Conservation (phyloP, 805 yeast species). For the Starmerella powellii region DNA sequence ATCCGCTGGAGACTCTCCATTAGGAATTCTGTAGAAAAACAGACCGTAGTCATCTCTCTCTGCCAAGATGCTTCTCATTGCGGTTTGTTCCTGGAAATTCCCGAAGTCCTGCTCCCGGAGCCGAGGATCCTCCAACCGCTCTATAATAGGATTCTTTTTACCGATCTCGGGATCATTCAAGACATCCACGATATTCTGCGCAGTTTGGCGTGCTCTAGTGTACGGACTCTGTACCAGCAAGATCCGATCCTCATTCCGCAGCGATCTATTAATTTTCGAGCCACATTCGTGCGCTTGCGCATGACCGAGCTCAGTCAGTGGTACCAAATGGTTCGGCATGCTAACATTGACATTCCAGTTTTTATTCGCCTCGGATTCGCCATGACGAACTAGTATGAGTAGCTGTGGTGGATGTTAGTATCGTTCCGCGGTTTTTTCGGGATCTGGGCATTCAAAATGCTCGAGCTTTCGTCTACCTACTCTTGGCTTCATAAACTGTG, state of each 20-base stretch:
- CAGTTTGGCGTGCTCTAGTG: slow-evolving; percentile 69
- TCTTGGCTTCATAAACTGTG: slow-evolving; percentile 16
- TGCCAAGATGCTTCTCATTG: slow-evolving; percentile 67
- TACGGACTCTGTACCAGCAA: slow-evolving; percentile 82
- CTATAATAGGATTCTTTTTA: slow-evolving; percentile 37
- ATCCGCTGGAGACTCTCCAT: slow-evolving; percentile 94
- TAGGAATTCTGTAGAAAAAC: slow-evolving; percentile 78
- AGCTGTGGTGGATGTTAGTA: slow-evolving; percentile 1
- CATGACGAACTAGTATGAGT: slow-evolving; percentile 70
- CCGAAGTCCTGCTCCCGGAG: slow-evolving; percentile 94
- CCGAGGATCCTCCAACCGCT: slow-evolving; percentile 61
- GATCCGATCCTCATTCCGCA: slow-evolving; percentile 43
- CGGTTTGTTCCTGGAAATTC: slow-evolving; percentile 62
- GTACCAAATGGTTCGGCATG: slow-evolving; percentile 70
- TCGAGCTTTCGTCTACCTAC: slow-evolving; percentile 2
- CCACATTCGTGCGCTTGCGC: slow-evolving; percentile 33
- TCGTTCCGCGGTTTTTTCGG: too few relatives aligned
- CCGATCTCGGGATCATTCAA: slow-evolving; percentile 24
- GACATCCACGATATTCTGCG: slow-evolving; percentile 55
- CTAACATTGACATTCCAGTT: slow-evolving; percentile 70
- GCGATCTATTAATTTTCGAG: slow-evolving; percentile 26
- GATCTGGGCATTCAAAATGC: too few relatives aligned
- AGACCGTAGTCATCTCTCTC: slow-evolving; percentile 83
- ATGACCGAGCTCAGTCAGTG: slow-evolving; percentile 61
- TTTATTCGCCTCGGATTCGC: slow-evolving; percentile 82